Conservation (phyloP, 768 basidiomycete genomes). For the Trametes elegans region DNA sequence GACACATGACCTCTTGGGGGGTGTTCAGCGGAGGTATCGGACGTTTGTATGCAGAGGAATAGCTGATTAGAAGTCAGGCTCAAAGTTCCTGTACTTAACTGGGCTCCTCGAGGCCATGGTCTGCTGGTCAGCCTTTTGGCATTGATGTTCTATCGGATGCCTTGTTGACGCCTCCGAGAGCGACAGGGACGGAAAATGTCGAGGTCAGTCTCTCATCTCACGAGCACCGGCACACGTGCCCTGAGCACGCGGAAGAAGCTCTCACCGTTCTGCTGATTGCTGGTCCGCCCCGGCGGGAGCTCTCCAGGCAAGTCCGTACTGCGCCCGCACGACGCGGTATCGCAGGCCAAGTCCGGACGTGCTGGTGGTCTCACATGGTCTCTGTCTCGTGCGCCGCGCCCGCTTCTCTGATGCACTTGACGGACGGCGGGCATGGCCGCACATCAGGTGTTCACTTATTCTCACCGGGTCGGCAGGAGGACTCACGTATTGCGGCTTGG, state of each 20-base stretch:
- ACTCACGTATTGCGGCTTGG: too few species aligned
- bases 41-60: background rate
- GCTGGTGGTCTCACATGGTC: conserved; percentile 6
- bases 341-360: background rate
- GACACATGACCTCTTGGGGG: background rate
- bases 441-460: background rate
- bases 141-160: too few species aligned
- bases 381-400: background rate
- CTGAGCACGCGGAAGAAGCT: background rate
- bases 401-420: background rate
- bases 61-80: too few species aligned
- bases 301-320: background rate
- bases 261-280: background rate
- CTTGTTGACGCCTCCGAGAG: background rate
- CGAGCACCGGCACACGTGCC: background rate
- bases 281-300: background rate
- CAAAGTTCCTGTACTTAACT: too few species aligned
- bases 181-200: too few species aligned
- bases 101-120: too few species aligned
- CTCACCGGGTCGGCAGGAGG: too few species aligned
- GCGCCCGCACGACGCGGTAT: conserved; percentile 2
- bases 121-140: too few species aligned
- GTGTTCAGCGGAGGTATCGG: background rate
- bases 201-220: background rate
- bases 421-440: background rate